Base-by-base conservation (phyloP, 2,329 filamentous ascomycete genomes). In the Thielaviopsis punctulata region DNA sequence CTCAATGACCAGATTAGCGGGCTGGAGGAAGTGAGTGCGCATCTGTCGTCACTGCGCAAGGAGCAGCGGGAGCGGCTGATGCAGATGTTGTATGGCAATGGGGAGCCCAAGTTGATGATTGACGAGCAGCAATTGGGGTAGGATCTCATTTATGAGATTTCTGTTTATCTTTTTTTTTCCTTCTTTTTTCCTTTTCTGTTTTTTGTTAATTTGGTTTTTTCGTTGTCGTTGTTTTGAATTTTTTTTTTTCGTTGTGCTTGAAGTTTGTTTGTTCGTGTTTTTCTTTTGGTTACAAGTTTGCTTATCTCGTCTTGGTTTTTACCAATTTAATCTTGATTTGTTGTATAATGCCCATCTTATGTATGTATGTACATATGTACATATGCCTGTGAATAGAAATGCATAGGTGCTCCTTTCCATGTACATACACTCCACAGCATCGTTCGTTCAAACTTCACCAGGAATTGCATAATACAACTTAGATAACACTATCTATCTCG, bases 1-100 rank as follows among this genome's bases (percentile, higher is more conserved):
- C 73, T 95, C 18, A 85, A 90, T 56, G 85, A 89, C 60, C 90
- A 96, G 69, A 86, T 96, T 58, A 72, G 73, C 45, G 88, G 90
- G 4, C 66, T 96, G 19, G 82, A 86, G 59, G 82, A 84, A 22
- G 89, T 87, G 3, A 85, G 88, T 59, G 74, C 75, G 12, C 85
- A 93, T 62, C 72, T 96, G 9, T 82, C 83, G 56, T 77, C 73
- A 8, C 79, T 93, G 36, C 71, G 90, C 41, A 77, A 86, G 57
- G 75, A 76, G 58, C 90, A 95, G 68, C 92, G 90, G 71, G 77
- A 79, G 54, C 87, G 86, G 66, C 70, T 92, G 59, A 79, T 92
- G 75, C 82, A 90, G 68, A 78, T 84, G 66, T 67, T 93, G 2
- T 90, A 85, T 63, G 83, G 80, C 2, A 70, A 59, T 24, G 62